Evolutionary conservation across 148 eudicot species (phyloP).

Genomic region (Camellia sinensis): DNA sequence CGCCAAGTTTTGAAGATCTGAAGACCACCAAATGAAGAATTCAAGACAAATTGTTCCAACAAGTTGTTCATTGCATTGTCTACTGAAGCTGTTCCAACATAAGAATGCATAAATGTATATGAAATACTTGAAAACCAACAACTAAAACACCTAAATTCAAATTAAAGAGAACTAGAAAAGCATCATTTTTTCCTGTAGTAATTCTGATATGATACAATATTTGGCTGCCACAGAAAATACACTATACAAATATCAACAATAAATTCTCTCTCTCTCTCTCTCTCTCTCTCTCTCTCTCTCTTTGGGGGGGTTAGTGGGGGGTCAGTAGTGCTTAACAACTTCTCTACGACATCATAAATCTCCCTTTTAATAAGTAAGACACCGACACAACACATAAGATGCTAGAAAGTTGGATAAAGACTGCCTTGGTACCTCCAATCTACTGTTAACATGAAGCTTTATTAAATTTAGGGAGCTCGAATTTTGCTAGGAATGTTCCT

Average conservation of each 20-base stretch:
- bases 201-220: neutral
- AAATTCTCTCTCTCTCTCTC: neutral
- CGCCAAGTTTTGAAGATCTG: no score
- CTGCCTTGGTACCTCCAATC: slow-evolving; percentile 1
- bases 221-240: neutral
- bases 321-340: neutral
- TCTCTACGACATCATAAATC: neutral
- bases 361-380: neutral
- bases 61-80: slow-evolving; percentile 57
- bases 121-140: slow-evolving; percentile 46
- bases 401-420: neutral
- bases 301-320: no score
- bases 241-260: neutral
- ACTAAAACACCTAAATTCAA: slow-evolving; percentile 41
- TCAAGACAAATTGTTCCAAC: no score
- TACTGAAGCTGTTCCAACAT: slow-evolving; percentile 35
- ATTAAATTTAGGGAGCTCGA: neutral
- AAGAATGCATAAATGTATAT: slow-evolving; percentile 44
- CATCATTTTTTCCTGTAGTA: slow-evolving; percentile 12
- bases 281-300: neutral
- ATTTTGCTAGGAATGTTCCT: neutral
- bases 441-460: slow-evolving; percentile 3
- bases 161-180: slow-evolving; percentile 28
- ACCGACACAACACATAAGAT: neutral
- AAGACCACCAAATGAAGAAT: no score